Conservation (phyloP, 163 green algal genomes). For the Trebouxiophyceae sp. region DNA sequence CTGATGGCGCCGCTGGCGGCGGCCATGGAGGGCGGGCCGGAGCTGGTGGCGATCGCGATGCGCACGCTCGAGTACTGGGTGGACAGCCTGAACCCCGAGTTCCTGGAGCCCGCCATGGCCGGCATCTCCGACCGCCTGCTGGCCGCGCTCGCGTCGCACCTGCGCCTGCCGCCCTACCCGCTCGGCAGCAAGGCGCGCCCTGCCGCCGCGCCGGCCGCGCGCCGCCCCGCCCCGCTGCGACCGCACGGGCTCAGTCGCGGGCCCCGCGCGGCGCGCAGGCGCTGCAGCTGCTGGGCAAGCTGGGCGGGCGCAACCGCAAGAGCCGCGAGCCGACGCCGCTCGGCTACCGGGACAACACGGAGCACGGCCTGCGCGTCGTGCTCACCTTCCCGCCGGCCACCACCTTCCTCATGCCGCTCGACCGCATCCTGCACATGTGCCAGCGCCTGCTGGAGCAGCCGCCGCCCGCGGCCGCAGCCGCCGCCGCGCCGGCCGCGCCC, state of each 20-base stretch:
- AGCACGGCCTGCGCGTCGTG: slow-evolving; percentile 92
- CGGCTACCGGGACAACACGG: slow-evolving; percentile 74
- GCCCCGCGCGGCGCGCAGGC: slow-evolving; percentile 9
- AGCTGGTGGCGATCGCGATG: slow-evolving; percentile 50
- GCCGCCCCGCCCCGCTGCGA: background rate
- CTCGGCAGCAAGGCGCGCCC: slow-evolving; percentile 54
- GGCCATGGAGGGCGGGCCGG: slow-evolving; percentile 56
- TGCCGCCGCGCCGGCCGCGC: background rate
- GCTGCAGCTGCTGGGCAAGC: slow-evolving; percentile 87
- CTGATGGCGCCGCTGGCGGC: slow-evolving; percentile 77
- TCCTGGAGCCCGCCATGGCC: slow-evolving; percentile 82
- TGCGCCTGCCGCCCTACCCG: slow-evolving; percentile 56
- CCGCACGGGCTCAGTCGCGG: no score
- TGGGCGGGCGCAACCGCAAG: slow-evolving; percentile 80
- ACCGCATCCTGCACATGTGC: slow-evolving; percentile 71
- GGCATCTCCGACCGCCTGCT: slow-evolving; percentile 61
- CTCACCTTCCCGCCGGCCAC: slow-evolving; percentile 87
- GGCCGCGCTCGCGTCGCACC: slow-evolving; percentile 56
- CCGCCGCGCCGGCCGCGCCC: slow-evolving; percentile 1
- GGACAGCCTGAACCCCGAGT: slow-evolving; percentile 96
- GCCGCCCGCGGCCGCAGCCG: no score
- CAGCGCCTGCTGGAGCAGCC: background rate
- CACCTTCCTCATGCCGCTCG: slow-evolving; percentile 91
- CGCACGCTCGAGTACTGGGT: slow-evolving; percentile 87
- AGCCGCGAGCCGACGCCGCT: slow-evolving; percentile 39